Evolutionary conservation across 108 stramenopile species (phyloP), one percentile per base, ranked within the genome.

Genomic region (Skeletonema costatum): DNA sequence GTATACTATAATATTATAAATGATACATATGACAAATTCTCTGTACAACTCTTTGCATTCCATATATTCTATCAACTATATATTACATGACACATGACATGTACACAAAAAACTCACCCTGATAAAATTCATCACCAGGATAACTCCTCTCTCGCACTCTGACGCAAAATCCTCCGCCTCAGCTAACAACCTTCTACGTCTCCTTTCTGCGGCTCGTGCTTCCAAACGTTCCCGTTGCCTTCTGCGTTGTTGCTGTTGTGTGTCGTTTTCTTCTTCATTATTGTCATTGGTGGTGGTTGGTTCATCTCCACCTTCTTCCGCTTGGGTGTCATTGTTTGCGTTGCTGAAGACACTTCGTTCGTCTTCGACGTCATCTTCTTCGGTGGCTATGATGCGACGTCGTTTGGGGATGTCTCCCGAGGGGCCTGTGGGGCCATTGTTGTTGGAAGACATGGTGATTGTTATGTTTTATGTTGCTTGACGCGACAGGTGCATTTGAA

Each of bases 341-440:
- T 85, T 86, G 46, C 86, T 79, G 25, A 77, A 75, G 13, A 65
- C 64, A 36, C 51, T 50, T 19, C 29, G 21, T 5, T 81, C 60
- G 25, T 64, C 77, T 16, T 85, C 84, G 17, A 82, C 85, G 11
- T 77, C 71, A 21, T 44, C 71, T 46, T 75, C 74, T 25, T 76
- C 75, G 21, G 51, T 53, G 16, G 75, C 69, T 13, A 66, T 65
- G 29, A 66, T 65, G 32, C 92, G 87, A 39, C 92, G 88, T 30
- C 92, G 89, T 73, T 92, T 92, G 60, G 75, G 68, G 38, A 33
- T 10, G 19, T 69, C 76, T 62, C 33, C 48, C 29, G 70, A 30
- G 60, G 70, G 36, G 13, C 70, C 70, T 7, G 70, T 71, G 39
- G 70, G 70, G 41, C 70, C 70, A 9, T 61, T 51, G 70, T 39